These are phyloP conservation scores for Ganoderma sinense DNA, from an alignment of 1,284 basidiomycete genomes.

Conservation along the genomic window DNA sequence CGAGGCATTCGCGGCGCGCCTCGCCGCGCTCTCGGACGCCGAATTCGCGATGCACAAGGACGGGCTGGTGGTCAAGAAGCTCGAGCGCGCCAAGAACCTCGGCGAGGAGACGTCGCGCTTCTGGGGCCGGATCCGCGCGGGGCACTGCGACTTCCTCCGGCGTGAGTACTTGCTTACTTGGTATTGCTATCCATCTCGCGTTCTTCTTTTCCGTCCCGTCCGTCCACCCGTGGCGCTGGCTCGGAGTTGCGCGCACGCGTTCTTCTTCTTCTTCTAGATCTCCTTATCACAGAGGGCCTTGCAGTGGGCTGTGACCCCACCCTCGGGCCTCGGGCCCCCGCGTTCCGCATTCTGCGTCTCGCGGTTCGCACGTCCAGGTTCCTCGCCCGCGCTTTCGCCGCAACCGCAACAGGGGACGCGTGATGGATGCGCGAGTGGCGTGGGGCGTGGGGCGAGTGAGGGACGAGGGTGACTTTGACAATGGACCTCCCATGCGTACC, in stretches of 20 bases:
- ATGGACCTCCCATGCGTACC: neutral
- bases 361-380: neutral
- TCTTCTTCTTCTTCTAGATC: too few relatives aligned
- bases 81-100: conserved; percentile 39
- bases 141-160: conserved; percentile 38
- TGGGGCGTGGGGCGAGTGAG: neutral
- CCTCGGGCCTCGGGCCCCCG: neutral
- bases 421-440: neutral
- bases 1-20: conserved; percentile 27
- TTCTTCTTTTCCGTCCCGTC: neutral
- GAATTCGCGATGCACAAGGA: conserved; percentile 35
- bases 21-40: conserved; percentile 30
- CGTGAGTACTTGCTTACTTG: conserved; percentile 26
- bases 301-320: neutral
- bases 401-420: neutral
- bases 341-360: neutral
- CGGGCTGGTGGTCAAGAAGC: conserved; percentile 37
- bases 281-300: too few relatives aligned
- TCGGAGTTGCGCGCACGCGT: too few relatives aligned
- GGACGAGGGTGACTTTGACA: neutral
- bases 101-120: conserved; percentile 37
- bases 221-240: too few relatives aligned
- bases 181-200: neutral
- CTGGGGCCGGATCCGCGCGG: conserved; percentile 37
- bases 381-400: neutral